Base-by-base conservation (phyloP, 2,329 filamentous ascomycete genomes). In the Xylaria sp. region DNA sequence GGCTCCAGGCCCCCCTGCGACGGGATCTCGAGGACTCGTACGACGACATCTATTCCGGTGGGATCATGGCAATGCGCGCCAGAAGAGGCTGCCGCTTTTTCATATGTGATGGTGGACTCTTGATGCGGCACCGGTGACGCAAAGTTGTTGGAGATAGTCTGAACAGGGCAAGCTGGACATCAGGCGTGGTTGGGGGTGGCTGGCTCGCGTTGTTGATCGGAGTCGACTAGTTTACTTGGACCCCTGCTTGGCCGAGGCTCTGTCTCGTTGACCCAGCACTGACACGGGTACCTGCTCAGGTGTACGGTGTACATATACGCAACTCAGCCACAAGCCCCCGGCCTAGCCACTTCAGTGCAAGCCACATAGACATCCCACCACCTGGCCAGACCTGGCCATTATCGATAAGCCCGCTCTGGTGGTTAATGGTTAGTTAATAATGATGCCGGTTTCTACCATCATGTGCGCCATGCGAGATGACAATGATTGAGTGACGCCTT, bases 1-100 rank as follows among this genome's bases (percentile, higher is more conserved):
- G 94, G 73, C 89, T 86, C 79, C 92, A 86, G 69, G 87, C 84
- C 75, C 84, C 82, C 77, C 84, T 82, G 78, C 86, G 75, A 75
- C 77, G 83, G 80, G 84, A 83, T 76, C 84, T 82, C 71, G 86
- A 86, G 72, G 84, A 80, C 80, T 91, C 87, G 84, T 89, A 87
- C 66, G 82, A 81, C 74, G 86, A 85, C 85, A 88, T 88, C 78
- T 79, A 77, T 72, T 71, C 71, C 71, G 64, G 71, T 64, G 67
- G 67, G 73, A 73, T 75, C 78, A 79, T 81, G 66, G 76, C 76
- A 76, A 59, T 60, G 54, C 57, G 63, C 57, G 65, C 60, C 62
- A 42, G 53, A 54, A 5, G 56, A 61, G 63, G 60, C 62, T 43
- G n/a, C 33, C 38, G 47, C 23, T 21, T 45, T 66, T 62, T 53